Conservation (phyloP, 345 rosid genomes). For the Citropsis articulata region DNA sequence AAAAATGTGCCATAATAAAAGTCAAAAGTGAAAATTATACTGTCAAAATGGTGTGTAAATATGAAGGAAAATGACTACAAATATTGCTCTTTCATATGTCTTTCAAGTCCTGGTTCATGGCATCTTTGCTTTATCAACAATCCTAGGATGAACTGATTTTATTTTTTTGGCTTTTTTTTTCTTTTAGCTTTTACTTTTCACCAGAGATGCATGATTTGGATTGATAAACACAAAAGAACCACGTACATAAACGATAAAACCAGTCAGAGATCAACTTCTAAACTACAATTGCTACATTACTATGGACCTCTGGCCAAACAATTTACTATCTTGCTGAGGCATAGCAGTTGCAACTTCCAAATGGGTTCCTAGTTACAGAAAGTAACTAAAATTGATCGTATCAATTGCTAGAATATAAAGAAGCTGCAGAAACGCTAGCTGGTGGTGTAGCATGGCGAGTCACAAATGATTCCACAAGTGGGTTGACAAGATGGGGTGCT, state of each 20-base stretch:
- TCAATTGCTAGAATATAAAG: not conserved
- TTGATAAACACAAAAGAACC: too few relatives aligned
- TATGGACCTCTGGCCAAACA: too few relatives aligned
- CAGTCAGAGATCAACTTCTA: too few relatives aligned
- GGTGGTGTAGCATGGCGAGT: conserved; percentile 40
- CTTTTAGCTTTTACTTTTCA: too few relatives aligned
- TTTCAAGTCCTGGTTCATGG: too few relatives aligned
- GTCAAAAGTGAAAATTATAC: not conserved
- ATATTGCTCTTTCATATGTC: not conserved
- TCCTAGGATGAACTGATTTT: not conserved
- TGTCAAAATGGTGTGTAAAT: not conserved
- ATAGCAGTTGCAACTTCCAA: too few relatives aligned
- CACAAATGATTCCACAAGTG: conserved; percentile 77
- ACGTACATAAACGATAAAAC: too few relatives aligned
- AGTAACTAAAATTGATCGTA: too few relatives aligned
- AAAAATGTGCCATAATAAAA: not conserved
- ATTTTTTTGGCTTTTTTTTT: not conserved
- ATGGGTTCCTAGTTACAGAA: too few relatives aligned
- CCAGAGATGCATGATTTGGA: too few relatives aligned
- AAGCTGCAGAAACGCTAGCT: conserved; percentile 18
- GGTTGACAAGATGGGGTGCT: conserved; percentile 85
- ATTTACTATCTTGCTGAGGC: too few relatives aligned
- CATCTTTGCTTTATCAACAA: not conserved
- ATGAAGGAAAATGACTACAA: not conserved
- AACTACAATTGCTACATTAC: too few relatives aligned